Percentiles rank a stretch among this genome's conserved stretches.
phyloP scores from a whole-genome alignment of 495 filamentous ascomycete species.

The Choiromyces venosus region DNA sequence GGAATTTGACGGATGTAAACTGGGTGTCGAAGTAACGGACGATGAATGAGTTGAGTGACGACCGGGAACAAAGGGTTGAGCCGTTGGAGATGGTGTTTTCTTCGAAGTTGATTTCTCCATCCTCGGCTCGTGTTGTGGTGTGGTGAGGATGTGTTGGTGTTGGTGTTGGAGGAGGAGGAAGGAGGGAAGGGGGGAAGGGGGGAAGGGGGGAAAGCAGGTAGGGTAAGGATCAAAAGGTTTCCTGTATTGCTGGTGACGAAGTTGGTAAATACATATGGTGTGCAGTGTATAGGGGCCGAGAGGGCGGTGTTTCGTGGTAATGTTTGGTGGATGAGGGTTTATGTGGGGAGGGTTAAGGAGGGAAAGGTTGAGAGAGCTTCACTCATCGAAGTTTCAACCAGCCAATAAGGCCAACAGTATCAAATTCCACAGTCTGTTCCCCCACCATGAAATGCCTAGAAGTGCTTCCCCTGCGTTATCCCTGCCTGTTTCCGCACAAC shows the following conservation, averaged over 20 bases:
- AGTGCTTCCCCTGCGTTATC: not conserved
- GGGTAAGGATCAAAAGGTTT: not conserved
- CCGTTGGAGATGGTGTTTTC: constrained; percentile 30
- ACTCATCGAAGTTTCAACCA: not conserved
- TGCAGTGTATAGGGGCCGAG: not conserved
- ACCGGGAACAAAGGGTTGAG: constrained; percentile 22
- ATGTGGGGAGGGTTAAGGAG: not conserved
- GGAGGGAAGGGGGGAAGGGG: not conserved
- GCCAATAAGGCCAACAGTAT: not conserved
- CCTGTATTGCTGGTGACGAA: not conserved
- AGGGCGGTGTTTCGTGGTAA: not conserved
- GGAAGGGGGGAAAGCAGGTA: not conserved
- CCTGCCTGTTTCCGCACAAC: not conserved
- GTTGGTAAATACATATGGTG: not conserved
- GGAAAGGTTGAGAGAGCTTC: not conserved
- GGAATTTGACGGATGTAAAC: not conserved
- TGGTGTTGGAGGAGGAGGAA: constrained; percentile 2
- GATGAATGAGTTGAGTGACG: not conserved
- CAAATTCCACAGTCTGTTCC: not conserved
- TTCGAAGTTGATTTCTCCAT: not conserved
- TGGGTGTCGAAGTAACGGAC: constrained; percentile 9
- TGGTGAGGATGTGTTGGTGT: not conserved
- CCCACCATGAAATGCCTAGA: not conserved
- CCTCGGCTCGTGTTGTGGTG: constrained; percentile 10
- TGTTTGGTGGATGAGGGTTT: not conserved